Conservation (phyloP, 2,329 filamentous ascomycete species). For the Alternaria atra region DNA sequence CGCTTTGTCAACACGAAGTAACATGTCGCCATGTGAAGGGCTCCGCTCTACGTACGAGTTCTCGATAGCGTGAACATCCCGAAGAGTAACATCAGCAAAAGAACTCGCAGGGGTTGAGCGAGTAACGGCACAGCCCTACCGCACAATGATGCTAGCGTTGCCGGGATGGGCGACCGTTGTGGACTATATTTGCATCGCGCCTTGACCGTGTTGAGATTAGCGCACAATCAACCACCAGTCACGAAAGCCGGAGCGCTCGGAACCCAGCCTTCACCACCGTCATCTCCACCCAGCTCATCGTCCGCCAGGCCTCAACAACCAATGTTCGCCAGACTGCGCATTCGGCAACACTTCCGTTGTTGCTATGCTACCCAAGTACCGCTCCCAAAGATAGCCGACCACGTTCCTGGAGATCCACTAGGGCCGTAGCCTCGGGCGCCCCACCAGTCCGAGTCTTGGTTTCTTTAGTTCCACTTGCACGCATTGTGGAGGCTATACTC, state of each 20-base stretch:
- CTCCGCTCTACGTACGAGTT: conserved; percentile 30
- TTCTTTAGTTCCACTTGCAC: background rate
- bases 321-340: conserved; percentile 6
- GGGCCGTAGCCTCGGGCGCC: conserved; percentile 1
- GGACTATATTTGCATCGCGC: conserved; percentile 24
- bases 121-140: conserved; percentile 35
- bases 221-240: background rate
- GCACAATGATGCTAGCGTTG: conserved; percentile 23
- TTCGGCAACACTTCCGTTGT: conserved; percentile 21
- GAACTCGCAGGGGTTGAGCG: conserved; percentile 20
- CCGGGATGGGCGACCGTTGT: conserved; percentile 10
- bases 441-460: background rate
- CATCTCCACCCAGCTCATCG: conserved; percentile 18
- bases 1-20: conserved; percentile 40
- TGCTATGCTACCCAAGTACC: background rate
- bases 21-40: conserved; percentile 31
- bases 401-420: conserved; percentile 21
- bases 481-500: conserved; percentile 9
- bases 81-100: conserved; percentile 26
- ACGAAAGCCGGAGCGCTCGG: conserved; percentile 8
- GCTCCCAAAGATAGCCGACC: conserved; percentile 6
- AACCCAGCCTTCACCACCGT: conserved; percentile 18
- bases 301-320: conserved; percentile 6
- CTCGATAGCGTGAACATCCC: conserved; percentile 43
- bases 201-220: conserved; percentile 15